phyloP scores from a whole-genome alignment of 805 yeast genomes.

The Danielozyma ontarioensis region DNA sequence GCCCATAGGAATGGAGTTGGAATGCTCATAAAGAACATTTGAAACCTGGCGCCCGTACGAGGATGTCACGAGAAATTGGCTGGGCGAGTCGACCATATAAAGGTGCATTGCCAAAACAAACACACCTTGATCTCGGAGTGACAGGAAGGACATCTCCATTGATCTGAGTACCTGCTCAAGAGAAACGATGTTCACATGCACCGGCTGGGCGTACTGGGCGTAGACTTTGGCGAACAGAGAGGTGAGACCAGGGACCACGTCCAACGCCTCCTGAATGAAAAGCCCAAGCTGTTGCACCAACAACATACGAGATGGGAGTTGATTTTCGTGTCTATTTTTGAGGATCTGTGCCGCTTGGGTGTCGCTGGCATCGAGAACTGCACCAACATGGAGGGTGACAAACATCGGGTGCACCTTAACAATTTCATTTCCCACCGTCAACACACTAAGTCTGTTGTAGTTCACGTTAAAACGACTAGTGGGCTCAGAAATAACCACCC shows the following conservation, averaged over 20 bases:
- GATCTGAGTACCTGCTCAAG: constrained; percentile 10
- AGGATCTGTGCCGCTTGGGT: constrained; percentile 10
- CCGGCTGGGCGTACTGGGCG: constrained; percentile 15
- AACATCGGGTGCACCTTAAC: constrained; percentile 19
- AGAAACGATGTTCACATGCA: constrained; percentile 10
- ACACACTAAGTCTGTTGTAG: constrained; percentile 26
- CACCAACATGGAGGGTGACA: constrained; percentile 25
- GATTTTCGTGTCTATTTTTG: constrained; percentile 18
- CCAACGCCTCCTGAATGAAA: constrained; percentile 18
- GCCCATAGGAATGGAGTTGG: constrained; percentile 21
- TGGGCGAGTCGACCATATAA: constrained; percentile 16
- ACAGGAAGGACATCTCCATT: constrained; percentile 8
- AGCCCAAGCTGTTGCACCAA: constrained; percentile 18
- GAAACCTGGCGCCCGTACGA: constrained; percentile 6
- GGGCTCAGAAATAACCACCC: constrained; percentile 31
- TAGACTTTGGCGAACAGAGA: constrained; percentile 15
- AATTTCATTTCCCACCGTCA: constrained; percentile 28
- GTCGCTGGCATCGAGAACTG: constrained; percentile 18
- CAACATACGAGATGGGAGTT: constrained; percentile 10
- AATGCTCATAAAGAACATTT: constrained; percentile 16
- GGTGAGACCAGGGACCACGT: constrained; percentile 6
- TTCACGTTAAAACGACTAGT: constrained; percentile 27
- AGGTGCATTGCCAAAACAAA: constrained; percentile 25
- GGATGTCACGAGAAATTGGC: constrained; percentile 13
- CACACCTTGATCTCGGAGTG: constrained; percentile 24